Percentiles rank a stretch among this genome's conserved stretches.
These are phyloP conservation scores for Luvunga scandens DNA, from an alignment of 345 rosid genomes.

Conservation along the genomic window DNA sequence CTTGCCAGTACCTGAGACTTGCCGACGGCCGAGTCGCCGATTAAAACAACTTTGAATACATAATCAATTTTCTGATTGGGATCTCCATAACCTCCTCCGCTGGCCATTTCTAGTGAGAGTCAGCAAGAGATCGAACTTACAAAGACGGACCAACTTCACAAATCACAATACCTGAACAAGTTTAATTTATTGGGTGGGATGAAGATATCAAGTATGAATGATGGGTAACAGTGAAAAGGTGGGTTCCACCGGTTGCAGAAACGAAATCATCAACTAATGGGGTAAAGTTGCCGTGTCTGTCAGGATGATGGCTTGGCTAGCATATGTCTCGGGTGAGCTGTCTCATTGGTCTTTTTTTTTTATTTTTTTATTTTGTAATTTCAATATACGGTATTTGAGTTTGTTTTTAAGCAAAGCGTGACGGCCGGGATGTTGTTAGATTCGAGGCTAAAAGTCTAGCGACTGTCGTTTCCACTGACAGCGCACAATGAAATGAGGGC, in stretches of 20 bases:
- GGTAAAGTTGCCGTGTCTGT: background rate
- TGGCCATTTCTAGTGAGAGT: conserved; percentile 40
- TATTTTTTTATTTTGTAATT: background rate
- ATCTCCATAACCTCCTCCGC: conserved; percentile 58
- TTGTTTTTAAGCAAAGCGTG: background rate
- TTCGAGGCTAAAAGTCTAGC: too few species aligned
- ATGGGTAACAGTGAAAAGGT: background rate
- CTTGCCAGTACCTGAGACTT: conserved; percentile 86
- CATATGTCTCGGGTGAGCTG: conserved; percentile 23
- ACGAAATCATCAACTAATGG: background rate
- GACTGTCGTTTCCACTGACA: too few species aligned
- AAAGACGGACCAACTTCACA: background rate
- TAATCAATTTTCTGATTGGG: conserved; percentile 67
- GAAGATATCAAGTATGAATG: too few species aligned
- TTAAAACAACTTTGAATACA: conserved; percentile 80
- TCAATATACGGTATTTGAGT: too few species aligned
- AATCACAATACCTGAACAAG: background rate
- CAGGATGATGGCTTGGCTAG: background rate
- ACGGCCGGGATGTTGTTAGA: too few species aligned
- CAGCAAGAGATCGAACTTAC: background rate
- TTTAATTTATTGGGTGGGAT: too few species aligned
- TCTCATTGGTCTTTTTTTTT: background rate
- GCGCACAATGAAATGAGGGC: too few species aligned
- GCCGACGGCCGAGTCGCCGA: conserved; percentile 95
- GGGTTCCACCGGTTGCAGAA: background rate